These are phyloP conservation scores for Penicillium pulvis DNA, from an alignment of 495 filamentous ascomycete genomes.

Conservation along the genomic window DNA sequence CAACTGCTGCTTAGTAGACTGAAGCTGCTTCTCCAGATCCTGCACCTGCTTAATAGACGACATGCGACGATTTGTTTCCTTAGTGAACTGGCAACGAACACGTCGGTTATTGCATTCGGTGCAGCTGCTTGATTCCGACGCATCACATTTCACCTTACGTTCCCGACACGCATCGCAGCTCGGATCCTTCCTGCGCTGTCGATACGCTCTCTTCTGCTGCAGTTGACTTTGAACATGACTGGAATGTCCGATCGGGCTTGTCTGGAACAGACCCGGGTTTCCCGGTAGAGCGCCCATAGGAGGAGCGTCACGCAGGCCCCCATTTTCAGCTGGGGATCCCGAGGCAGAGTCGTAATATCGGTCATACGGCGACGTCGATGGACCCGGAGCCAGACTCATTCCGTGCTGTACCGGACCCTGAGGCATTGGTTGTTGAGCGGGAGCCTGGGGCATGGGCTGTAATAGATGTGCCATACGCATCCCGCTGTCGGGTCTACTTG, in stretches of 20 bases:
- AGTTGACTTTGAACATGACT: conserved; percentile 53
- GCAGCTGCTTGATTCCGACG: conserved; percentile 92
- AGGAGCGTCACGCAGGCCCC: conserved; percentile 36
- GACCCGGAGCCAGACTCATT: conserved; percentile 20
- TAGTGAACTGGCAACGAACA: conserved; percentile 97
- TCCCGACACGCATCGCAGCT: conserved; percentile 98
- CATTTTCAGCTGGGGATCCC: conserved; percentile 43
- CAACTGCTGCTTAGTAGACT: conserved; percentile 71
- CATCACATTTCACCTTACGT: conserved; percentile 99
- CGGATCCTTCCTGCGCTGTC: conserved; percentile 92
- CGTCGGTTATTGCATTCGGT: conserved; percentile 94
- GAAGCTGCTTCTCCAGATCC: conserved; percentile 91
- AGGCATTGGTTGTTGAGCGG: conserved; percentile 22
- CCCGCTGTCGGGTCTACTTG: conserved; percentile 46
- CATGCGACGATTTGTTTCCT: conserved; percentile 98
- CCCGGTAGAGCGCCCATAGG: conserved; percentile 37
- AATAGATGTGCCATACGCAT: conserved; percentile 49
- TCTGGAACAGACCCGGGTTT: conserved; percentile 45
- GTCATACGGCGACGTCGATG: conserved; percentile 37
- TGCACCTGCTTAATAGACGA: conserved; percentile 99
- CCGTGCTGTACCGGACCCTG: conserved; percentile 19
- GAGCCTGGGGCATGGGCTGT: conserved; percentile 40
- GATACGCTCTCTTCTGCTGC: conserved; percentile 88
- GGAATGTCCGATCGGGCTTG: conserved; percentile 44
- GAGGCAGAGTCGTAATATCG: conserved; percentile 49